Conservation (phyloP, 2,329 filamentous ascomycete genomes). For the Trichoderma pleuroti region DNA sequence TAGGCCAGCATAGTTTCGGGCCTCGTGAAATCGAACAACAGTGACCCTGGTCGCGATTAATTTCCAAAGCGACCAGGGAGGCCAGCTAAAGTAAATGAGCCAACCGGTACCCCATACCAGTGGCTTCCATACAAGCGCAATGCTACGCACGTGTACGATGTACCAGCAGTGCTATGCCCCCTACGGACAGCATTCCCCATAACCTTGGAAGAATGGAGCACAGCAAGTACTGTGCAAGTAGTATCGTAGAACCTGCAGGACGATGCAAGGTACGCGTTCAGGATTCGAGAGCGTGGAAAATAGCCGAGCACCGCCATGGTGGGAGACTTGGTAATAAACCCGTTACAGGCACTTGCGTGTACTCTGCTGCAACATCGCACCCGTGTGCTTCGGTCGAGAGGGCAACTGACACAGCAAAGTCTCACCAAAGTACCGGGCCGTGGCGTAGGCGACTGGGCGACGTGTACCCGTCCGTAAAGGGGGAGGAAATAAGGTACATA, state of each 20-base stretch:
- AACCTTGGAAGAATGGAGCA: neutral
- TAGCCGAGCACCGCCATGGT: constrained; percentile 1
- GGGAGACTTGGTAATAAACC: neutral
- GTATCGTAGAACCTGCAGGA: neutral
- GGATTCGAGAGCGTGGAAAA: neutral
- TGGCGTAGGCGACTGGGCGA: constrained; percentile 1
- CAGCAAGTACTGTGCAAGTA: neutral
- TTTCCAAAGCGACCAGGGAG: constrained; percentile 13
- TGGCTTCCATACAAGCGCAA: neutral
- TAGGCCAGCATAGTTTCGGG: constrained; percentile 17
- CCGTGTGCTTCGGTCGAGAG: neutral
- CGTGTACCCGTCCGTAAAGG: neutral
- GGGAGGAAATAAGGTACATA: neutral
- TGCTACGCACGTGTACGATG: constrained; percentile 2
- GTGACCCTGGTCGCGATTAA: constrained; percentile 14
- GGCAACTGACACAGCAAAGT: neutral
- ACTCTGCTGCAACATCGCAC: neutral
- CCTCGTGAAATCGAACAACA: constrained; percentile 8
- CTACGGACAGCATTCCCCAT: neutral
- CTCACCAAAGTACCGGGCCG: constrained; percentile 1
- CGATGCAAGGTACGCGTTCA: constrained; percentile 7
- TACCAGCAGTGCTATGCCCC: neutral
- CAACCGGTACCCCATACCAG: constrained; percentile 12
- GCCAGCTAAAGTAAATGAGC: constrained; percentile 17
- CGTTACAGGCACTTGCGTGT: neutral